Base-by-base conservation (phyloP, 2,329 filamentous ascomycete species). In the Fusarium beomiforme region DNA sequence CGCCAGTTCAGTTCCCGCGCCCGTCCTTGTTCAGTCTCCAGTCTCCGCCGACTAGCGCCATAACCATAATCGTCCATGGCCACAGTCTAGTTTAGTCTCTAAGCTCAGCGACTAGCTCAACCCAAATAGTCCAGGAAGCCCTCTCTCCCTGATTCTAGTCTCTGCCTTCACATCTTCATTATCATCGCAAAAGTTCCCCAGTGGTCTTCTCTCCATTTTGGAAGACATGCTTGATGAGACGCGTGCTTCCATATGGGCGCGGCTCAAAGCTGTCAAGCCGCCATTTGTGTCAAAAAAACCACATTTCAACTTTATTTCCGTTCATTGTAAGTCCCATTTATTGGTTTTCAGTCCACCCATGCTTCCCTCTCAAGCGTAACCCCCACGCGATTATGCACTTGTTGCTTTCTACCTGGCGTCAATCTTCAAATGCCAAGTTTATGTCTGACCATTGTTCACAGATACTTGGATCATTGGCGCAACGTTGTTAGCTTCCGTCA, bases 391-490 rank as follows among this genome's bases (percentile, higher is more conserved):
- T 46, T 51, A 49, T 70, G 55, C 57, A 59, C 58, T 62, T 49
- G 36, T 72, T 64, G 44, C 53, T 64, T 64, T 44, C 59, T 49
- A 64, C 49, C 39, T 39, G 42, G 63, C 39, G 58, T 51, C 51
- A 17, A 54, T 21, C 31, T 37, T 14, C 21, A 49, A 26, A 62
- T 60, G 56, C 31, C 60, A 46, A 62, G 62, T 46, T 50, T 56
- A 55, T 57, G 16, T 69, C 74, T 80, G 43, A 76, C 66, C 49
- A 43, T 59, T 43, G 44, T 21, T 33, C 58, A 70, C 64, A 93
- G 91, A 98, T 79, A 86, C 92, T 62, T 97, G 94, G 83, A 91
- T 99, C 70, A 87, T 98, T 61, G 85, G 88, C 66, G 89, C 93
- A 80, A 86, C 88, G 8, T 84, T 99, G 3, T 55, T 95, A 49